A percentile compares a stretch with the other conserved stretches of the same genome.
phyloP scores from a whole-genome alignment of 164 flowering plant genomes.

The Annona cherimola region DNA sequence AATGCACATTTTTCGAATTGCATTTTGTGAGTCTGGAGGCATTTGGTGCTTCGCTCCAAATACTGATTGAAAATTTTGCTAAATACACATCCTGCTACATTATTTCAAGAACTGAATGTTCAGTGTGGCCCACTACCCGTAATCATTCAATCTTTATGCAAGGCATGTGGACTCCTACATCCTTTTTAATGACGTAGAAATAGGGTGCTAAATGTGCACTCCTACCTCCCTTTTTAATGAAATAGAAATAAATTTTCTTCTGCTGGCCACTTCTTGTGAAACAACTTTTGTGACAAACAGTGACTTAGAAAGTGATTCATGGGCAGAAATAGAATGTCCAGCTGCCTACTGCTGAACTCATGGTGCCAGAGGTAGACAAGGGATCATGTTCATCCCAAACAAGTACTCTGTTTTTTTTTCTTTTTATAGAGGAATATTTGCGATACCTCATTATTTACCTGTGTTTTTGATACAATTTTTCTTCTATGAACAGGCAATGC shows the following conservation, averaged over 20 bases:
- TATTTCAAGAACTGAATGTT: not conserved
- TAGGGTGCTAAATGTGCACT: not conserved
- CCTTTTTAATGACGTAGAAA: not conserved
- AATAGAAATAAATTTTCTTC: not conserved
- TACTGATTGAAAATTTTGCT: not conserved
- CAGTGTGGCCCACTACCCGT: not conserved
- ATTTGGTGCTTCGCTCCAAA: not conserved
- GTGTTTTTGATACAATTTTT: not conserved
- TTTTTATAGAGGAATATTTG: too few species aligned
- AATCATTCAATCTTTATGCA: not conserved
- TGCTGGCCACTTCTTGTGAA: not conserved
- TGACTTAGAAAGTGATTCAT: not conserved
- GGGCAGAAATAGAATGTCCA: not conserved
- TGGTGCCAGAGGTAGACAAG: not conserved
- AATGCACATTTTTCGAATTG: not conserved
- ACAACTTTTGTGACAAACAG: not conserved
- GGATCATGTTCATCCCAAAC: not conserved
- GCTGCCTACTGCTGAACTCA: not conserved
- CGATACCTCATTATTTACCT: not conserved
- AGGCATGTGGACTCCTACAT: not conserved
- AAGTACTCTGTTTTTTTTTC: not conserved
- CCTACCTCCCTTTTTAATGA: not conserved
- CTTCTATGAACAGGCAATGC: constrained; percentile 52
- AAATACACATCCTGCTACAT: not conserved
- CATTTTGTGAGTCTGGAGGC: not conserved